Percentiles rank a stretch among this genome's conserved stretches.
Conservation (phyloP, 2,329 filamentous ascomycete genomes). For the Fusarium sterilihyphosum region DNA sequence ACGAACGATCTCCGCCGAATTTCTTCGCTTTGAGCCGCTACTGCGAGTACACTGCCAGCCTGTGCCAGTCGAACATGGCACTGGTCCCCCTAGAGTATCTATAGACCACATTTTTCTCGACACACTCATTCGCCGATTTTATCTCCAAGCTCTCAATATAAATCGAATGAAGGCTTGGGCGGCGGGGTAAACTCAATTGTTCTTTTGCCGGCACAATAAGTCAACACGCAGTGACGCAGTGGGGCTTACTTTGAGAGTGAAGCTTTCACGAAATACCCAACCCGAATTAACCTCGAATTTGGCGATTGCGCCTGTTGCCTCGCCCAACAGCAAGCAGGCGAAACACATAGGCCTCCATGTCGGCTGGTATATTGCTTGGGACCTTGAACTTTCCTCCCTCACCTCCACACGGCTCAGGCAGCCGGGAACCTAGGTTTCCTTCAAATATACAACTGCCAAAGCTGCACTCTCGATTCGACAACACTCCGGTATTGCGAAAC, state of each 20-base stretch:
- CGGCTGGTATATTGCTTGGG: constrained; percentile 39
- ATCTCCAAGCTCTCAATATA: background rate
- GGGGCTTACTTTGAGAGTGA: background rate
- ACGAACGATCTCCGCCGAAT: constrained; percentile 11
- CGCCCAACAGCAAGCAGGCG: background rate
- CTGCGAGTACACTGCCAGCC: constrained; percentile 11
- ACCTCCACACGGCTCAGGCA: constrained; percentile 32
- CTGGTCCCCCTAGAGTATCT: constrained; percentile 19
- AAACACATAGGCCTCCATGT: constrained; percentile 41
- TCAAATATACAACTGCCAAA: constrained; percentile 37
- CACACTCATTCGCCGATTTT: constrained; percentile 20
- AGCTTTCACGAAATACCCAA: constrained; percentile 2
- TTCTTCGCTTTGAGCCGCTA: constrained; percentile 20
- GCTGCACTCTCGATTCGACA: constrained; percentile 33
- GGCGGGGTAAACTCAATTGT: constrained; percentile 18
- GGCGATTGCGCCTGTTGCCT: constrained; percentile 3
- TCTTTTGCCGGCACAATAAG: constrained; percentile 16
- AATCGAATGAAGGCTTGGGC: background rate
- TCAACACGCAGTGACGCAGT: constrained; percentile 1
- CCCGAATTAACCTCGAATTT: background rate
- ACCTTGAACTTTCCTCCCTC: constrained; percentile 38
- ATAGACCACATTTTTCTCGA: constrained; percentile 28
- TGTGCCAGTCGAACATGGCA: constrained; percentile 41
- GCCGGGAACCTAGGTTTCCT: constrained; percentile 30
- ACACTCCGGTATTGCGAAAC: constrained; percentile 38